Base-by-base conservation (phyloP, 495 filamentous ascomycete genomes). In the Penicillium diatomitis region DNA sequence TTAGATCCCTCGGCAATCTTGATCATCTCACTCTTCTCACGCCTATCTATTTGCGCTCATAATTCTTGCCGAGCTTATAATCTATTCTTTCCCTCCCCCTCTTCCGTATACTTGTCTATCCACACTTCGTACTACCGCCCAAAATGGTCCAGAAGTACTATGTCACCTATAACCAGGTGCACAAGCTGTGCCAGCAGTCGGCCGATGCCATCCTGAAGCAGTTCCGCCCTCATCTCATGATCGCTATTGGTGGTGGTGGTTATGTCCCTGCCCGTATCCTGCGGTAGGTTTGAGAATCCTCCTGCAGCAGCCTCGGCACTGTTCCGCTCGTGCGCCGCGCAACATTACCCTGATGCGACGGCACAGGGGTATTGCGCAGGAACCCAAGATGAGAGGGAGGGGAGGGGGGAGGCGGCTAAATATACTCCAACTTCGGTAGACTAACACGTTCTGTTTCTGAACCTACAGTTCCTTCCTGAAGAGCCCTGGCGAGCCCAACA, bases 211-310 rank as follows among this genome's bases (percentile, higher is more conserved):
- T 97, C 66, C 83, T 99, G 52, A 73, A 81, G 62, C 77, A 84
- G 2, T 88, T 95, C 73, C 75, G 86, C 56, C 92, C 92, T 38
- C 88, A 95, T 62, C 84, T 99, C 47, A 96, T 99, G 79, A 94
- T 99, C 66, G 92, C 92, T 60, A 99, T 99, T 62, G 92, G 92
- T 52, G 92, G 92, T 52, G 92, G 92, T 61, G 92, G 92, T 46
- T 99, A 96, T 66, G 88, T 99, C 20, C 92, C 92, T 41, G 92
- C 92, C 37, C 88, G 92, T 50, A 97, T 99, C 69, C 82, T 99
- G 48, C 86, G 91, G 79, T 83, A 71, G 42, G 62, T 54, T 30
- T 20, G 20, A 20, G 20, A 20, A 20, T 20, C 20, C 20, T 20
- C 20, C 20, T 20, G 20, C 20, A 20, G 20, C 20, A 20, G 20